Evolutionary conservation across 768 basidiomycete species (phyloP).

Genomic region (Suillus lakei): DNA sequence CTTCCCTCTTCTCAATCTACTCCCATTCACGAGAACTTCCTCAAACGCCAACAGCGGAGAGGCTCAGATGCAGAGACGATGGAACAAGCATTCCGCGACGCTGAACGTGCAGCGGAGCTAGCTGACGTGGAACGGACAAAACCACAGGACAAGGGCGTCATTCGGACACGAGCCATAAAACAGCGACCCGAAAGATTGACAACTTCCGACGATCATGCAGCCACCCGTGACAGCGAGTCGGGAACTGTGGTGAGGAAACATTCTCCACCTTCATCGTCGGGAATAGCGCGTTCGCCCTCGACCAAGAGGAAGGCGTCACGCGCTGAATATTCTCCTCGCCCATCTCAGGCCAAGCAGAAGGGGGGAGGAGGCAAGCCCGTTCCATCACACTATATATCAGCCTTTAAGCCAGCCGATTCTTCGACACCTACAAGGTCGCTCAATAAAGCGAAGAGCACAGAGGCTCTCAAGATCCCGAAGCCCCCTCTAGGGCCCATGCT

Average conservation of each 20-base stretch:
- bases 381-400: constrained; percentile 25
- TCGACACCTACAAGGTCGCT: constrained; percentile 32
- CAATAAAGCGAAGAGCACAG: constrained; percentile 35
- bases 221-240: constrained; percentile 24
- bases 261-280: constrained; percentile 13
- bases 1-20: constrained; percentile 34
- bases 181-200: constrained; percentile 9
- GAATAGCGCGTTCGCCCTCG: constrained; percentile 20
- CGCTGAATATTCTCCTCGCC: constrained; percentile 27
- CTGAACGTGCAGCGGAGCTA: constrained; percentile 25
- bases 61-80: constrained; percentile 31
- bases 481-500: constrained; percentile 24
- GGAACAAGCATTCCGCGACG: constrained; percentile 28
- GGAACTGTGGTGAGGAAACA: constrained; percentile 15
- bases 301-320: constrained; percentile 25
- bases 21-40: constrained; percentile 37
- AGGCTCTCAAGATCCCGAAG: constrained; percentile 27
- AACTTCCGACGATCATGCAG: constrained; percentile 25
- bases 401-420: constrained; percentile 38
- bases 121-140: constrained; percentile 23
- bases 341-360: constrained; percentile 17
- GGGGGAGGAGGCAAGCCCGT: constrained; percentile 29
- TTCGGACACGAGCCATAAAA: background rate
- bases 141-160: background rate
- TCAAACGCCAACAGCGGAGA: constrained; percentile 31